Evolutionary conservation across 805 yeast genomes (phyloP).

Genomic region (Nakazawaea pomicola): DNA sequence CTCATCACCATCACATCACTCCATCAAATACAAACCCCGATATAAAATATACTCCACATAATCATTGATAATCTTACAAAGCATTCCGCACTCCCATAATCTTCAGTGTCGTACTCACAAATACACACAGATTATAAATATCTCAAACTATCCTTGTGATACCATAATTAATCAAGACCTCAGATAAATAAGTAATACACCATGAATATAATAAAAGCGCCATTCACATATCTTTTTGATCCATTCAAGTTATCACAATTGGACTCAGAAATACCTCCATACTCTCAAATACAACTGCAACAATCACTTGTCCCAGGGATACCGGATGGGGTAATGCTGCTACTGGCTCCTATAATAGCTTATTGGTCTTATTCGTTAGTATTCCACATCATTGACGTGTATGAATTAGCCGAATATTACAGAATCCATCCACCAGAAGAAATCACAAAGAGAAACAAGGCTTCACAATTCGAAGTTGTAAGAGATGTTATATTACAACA

Average conservation of each 20-base stretch:
- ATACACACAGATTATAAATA: no score
- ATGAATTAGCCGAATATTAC: constrained; percentile 72
- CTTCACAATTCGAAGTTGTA: constrained; percentile 61
- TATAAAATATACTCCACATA: neutral
- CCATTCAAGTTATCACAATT: neutral
- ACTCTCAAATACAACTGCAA: constrained; percentile 23
- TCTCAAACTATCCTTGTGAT: no score
- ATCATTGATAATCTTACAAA: no score
- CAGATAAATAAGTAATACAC: no score
- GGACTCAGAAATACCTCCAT: constrained; percentile 23
- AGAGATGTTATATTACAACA: constrained; percentile 85
- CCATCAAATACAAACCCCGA: neutral
- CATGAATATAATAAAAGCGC: neutral
- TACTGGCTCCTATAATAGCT: constrained; percentile 70
- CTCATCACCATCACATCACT: neutral
- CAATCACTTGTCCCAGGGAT: constrained; percentile 50
- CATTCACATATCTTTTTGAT: constrained; percentile 1
- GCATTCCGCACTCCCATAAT: no score
- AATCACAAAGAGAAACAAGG: constrained; percentile 70
- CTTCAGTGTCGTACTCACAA: no score
- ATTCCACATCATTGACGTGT: constrained; percentile 72
- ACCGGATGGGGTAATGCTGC: constrained; percentile 68
- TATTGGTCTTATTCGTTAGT: constrained; percentile 78
- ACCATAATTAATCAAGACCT: no score
- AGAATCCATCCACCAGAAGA: constrained; percentile 93